A percentile compares a stretch with the other conserved stretches of the same genome.
phyloP scores from a whole-genome alignment of 768 basidiomycete genomes.

The Trametes coccinea region DNA sequence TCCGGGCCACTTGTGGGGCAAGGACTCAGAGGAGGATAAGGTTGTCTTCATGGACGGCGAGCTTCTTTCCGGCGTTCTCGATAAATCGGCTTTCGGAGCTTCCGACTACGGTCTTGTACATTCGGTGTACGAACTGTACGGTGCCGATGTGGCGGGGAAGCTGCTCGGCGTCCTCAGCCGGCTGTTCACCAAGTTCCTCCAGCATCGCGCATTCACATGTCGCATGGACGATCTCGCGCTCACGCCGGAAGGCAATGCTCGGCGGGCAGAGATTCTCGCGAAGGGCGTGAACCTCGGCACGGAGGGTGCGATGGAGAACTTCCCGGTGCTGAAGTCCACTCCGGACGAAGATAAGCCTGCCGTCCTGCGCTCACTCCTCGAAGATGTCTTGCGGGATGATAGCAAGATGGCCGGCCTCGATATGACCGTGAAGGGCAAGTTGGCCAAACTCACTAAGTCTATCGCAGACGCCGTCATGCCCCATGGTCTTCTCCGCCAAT shows the following conservation, averaged over 20 bases:
- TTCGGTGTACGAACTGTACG: slow-evolving; percentile 95
- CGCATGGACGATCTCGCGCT: slow-evolving; percentile 97
- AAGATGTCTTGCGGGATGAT: slow-evolving; percentile 93
- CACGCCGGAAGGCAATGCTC: slow-evolving; percentile 76
- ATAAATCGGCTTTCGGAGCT: slow-evolving; percentile 97
- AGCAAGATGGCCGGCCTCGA: slow-evolving; percentile 97
- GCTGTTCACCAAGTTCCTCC: slow-evolving; percentile 94
- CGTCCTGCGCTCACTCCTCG: slow-evolving; percentile 67
- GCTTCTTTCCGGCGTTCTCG: slow-evolving; percentile 88
- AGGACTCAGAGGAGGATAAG: slow-evolving; percentile 75
- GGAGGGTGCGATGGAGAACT: slow-evolving; percentile 87
- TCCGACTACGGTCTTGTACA: slow-evolving; percentile 96
- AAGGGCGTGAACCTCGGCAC: slow-evolving; percentile 74
- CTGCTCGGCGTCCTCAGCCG: slow-evolving; percentile 92
- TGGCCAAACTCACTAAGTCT: slow-evolving; percentile 84
- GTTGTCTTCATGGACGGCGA: slow-evolving; percentile 93
- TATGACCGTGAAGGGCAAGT: slow-evolving; percentile 83
- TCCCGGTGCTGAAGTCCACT: slow-evolving; percentile 66
- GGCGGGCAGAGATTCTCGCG: slow-evolving; percentile 66
- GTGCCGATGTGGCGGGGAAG: slow-evolving; percentile 83
- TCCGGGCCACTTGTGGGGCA: slow-evolving; percentile 82
- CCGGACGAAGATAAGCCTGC: slow-evolving; percentile 54
- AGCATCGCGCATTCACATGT: slow-evolving; percentile 96
- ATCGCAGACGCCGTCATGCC: slow-evolving; percentile 90
- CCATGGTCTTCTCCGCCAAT: slow-evolving; percentile 82